These are phyloP conservation scores for Penicillium robsamsonii DNA, from an alignment of 495 filamentous ascomycete species.

Conservation along the genomic window DNA sequence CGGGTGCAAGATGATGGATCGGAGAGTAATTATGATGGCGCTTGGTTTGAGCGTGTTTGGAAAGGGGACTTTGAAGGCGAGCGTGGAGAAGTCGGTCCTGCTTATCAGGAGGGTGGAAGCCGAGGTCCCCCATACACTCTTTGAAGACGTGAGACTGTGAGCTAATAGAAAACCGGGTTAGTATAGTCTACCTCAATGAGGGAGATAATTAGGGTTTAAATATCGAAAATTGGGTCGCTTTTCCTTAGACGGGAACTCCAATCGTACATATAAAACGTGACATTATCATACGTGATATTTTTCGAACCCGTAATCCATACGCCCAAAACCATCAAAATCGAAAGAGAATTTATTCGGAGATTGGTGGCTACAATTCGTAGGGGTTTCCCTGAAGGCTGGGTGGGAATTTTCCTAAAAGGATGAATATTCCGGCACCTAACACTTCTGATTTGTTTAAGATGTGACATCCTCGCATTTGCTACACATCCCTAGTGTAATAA, in stretches of 20 bases:
- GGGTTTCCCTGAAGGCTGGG: not conserved
- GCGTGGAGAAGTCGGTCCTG: no score
- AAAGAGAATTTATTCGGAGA: not conserved
- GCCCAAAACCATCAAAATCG: not conserved
- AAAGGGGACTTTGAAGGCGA: no score
- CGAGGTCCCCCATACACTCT: no score
- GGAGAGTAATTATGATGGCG: no score
- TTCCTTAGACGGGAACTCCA: not conserved
- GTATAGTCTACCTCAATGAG: not conserved
- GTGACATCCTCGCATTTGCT: constrained; percentile 16
- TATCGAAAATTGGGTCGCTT: not conserved
- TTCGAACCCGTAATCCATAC: no score
- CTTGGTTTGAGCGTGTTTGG: no score
- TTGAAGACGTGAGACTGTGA: no score
- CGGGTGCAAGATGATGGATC: constrained; percentile 12
- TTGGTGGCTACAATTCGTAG: not conserved
- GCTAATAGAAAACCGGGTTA: not conserved
- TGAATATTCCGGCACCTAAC: not conserved
- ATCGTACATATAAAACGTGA: not conserved
- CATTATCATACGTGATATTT: no score
- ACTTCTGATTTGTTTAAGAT: constrained; percentile 1
- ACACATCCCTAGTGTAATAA: constrained; percentile 14
- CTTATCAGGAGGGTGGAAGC: no score
- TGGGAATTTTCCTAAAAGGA: no score
- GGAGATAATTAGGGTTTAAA: not conserved